These are phyloP conservation scores for Saccharomycopsis fermentans DNA, from an alignment of 805 yeast genomes.

Conservation along the genomic window DNA sequence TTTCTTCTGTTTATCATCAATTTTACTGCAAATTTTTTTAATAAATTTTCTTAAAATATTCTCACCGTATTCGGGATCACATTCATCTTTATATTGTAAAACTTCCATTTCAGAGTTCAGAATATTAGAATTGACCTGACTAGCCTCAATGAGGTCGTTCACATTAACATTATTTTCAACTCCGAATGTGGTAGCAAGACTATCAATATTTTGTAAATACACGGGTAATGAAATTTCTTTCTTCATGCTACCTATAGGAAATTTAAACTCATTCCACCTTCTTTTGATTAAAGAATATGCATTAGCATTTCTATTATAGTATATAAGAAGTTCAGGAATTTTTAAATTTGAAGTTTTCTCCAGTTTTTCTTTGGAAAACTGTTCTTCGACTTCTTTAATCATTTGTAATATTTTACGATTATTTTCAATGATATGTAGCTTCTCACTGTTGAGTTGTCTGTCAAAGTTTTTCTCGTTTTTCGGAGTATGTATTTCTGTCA, in stretches of 20 bases:
- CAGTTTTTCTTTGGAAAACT: background rate
- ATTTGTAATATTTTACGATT: conserved; percentile 3
- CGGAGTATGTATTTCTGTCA: background rate
- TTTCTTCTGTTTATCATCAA: conserved; percentile 6
- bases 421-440: background rate
- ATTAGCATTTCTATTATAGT: background rate
- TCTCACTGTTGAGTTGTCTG: background rate
- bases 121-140: no score
- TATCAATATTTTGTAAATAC: conserved; percentile 3
- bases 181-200: background rate
- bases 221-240: conserved; percentile 3
- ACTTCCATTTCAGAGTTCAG: background rate
- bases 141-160: background rate
- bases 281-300: background rate
- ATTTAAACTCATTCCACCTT: conserved; percentile 7
- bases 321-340: background rate
- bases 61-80: conserved; percentile 8
- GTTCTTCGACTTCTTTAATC: conserved; percentile 2
- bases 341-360: background rate
- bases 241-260: background rate
- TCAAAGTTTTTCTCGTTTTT: background rate
- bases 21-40: conserved; percentile 6
- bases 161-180: background rate
- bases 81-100: background rate
- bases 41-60: conserved; percentile 3